Conservation (phyloP, 73 alveolate species). For the Paramecium sexaurelia region DNA sequence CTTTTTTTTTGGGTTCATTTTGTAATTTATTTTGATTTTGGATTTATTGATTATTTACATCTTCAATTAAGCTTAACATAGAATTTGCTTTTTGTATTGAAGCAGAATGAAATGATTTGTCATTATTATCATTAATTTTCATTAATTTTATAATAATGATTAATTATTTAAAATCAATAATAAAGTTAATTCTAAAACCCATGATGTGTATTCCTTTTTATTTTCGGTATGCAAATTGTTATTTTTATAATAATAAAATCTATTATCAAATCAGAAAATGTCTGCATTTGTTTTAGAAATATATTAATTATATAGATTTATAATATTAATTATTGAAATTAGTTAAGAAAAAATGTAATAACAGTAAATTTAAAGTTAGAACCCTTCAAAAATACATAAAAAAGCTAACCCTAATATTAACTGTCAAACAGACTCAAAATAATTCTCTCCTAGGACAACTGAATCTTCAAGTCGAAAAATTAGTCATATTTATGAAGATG, state of each 20-base stretch:
- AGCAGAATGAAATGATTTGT: not conserved
- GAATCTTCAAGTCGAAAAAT: not conserved
- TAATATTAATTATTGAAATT: not conserved
- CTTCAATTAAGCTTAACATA: not conserved
- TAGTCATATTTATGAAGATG: not conserved
- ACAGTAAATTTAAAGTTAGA: not conserved
- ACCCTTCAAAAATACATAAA: not conserved
- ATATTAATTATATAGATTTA: not conserved
- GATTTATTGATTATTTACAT: not conserved
- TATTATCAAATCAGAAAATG: too few species aligned
- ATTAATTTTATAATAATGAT: not conserved
- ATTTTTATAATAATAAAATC: too few species aligned
- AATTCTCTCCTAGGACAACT: not conserved
- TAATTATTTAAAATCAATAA: not conserved
- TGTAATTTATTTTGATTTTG: not conserved
- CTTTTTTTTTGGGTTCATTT: not conserved
- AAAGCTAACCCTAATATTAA: not conserved
- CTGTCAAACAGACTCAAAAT: not conserved
- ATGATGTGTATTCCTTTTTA: too few species aligned
- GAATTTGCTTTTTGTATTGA: not conserved
- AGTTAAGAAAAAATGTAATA: not conserved
- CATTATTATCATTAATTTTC: slow-evolving; percentile 13
- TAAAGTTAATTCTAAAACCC: not conserved
- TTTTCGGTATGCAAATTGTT: too few species aligned
- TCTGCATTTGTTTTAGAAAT: too few species aligned